phyloP scores from a whole-genome alignment of 805 yeast species.

The Hagleromyces aurorensis region DNA sequence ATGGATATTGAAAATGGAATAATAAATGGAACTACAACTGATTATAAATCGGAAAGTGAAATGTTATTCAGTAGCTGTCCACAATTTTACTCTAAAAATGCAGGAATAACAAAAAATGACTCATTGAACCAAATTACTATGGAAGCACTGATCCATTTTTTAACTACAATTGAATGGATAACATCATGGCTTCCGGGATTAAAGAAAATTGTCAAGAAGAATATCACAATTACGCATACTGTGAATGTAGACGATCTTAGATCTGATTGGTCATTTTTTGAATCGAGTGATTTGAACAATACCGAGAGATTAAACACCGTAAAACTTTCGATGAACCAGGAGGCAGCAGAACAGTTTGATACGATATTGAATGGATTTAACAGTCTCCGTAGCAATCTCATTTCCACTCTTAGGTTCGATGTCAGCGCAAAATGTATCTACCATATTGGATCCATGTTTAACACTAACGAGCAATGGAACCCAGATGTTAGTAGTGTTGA shows the following conservation, averaged over 20 bases:
- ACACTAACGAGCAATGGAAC: conserved; percentile 23
- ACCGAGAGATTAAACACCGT: conserved; percentile 10
- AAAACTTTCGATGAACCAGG: conserved; percentile 17
- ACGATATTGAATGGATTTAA: conserved; percentile 13
- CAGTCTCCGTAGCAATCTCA: conserved; percentile 12
- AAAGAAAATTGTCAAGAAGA: conserved; percentile 33
- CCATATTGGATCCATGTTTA: conserved; percentile 23
- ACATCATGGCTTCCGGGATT: conserved; percentile 52
- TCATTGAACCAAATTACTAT: conserved; percentile 46
- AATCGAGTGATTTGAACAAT: conserved; percentile 23
- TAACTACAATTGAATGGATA: conserved; percentile 50
- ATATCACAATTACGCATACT: conserved; percentile 3
- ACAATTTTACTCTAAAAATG: conserved; percentile 23
- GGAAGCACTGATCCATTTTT: conserved; percentile 43
- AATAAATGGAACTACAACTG: conserved; percentile 21
- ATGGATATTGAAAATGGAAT: conserved; percentile 28
- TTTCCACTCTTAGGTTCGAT: conserved; percentile 26
- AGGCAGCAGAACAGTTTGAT: conserved; percentile 16
- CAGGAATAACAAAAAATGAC: conserved; percentile 39
- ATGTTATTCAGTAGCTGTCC: conserved; percentile 25
- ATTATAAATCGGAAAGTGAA: no score
- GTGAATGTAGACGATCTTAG: conserved; percentile 29
- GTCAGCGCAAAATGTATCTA: conserved; percentile 24
- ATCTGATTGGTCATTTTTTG: conserved; percentile 35
- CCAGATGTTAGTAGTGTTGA: conserved; percentile 27